Conservation (phyloP, 148 eudicot species). For the Cornus controversa region DNA sequence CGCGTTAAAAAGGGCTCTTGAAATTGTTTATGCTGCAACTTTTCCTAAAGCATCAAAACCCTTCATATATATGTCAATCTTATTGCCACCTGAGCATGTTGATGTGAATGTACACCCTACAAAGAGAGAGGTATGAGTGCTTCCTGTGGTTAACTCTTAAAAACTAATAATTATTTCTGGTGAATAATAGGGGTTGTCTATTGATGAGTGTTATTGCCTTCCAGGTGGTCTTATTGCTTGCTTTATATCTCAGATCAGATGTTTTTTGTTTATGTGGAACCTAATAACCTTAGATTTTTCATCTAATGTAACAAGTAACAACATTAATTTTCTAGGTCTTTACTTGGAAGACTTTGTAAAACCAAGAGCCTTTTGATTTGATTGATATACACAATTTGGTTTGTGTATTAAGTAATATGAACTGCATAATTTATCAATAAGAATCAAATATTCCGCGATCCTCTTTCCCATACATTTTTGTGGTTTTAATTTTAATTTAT, state of each 20-base stretch:
- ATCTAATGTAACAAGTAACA: not conserved
- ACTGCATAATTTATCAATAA: no score
- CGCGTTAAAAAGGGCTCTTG: conserved; percentile 90
- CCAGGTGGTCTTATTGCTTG: not conserved
- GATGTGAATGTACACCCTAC: conserved; percentile 98
- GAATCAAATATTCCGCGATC: no score
- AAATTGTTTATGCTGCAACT: conserved; percentile 91
- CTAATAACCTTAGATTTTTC: not conserved
- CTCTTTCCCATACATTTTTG: no score
- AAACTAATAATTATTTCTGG: not conserved
- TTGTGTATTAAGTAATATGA: no score
- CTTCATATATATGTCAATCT: conserved; percentile 88
- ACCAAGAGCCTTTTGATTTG: not conserved
- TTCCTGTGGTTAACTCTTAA: not conserved
- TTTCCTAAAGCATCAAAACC: conserved; percentile 98
- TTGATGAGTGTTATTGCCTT: not conserved
- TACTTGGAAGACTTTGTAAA: not conserved
- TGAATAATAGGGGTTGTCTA: not conserved
- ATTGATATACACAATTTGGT: no score
- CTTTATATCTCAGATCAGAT: not conserved
- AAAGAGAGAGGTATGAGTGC: conserved; percentile 74
- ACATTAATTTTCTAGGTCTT: not conserved
- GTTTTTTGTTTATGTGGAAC: not conserved
- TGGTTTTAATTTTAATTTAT: no score
- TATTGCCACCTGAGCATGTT: conserved; percentile 85